Base-by-base conservation (phyloP, 352 stramenopile species). In the Phytophthora colocasiae region DNA sequence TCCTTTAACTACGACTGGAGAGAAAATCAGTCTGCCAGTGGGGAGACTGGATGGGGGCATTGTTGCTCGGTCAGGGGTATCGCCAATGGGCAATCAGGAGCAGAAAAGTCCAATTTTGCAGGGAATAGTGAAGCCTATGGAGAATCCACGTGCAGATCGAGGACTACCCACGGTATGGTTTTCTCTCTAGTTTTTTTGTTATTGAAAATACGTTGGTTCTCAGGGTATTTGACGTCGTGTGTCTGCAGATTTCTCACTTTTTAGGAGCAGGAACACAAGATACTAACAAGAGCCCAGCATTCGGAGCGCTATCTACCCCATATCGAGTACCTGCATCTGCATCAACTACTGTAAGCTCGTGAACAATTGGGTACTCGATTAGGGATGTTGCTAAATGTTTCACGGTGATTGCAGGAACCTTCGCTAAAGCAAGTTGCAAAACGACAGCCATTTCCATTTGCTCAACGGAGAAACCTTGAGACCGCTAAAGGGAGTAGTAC, bases 21-120 rank as follows among this genome's bases (percentile, higher is more conserved):
- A 68, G 24, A 72, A 65, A 41, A 72, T 26, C 0, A 72, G 66
- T 57, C 62, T 66, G 24, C 22, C 48, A 9, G 60, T 60, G 19
- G 48, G 65, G 47, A 61, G 54, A 17, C n/a, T 73, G 43, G 65
- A 71, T 17, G 31, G 36, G 31, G 49, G 17, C 19, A 54, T 63
- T 26, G 15, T 47, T 27, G 52, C 40, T 6, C 50, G 38, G 27
- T 31, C 6, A 10, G 47, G 32, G 10, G 45, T 69, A 0, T 72
- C 53, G 11, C 61, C 51, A 0, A 34, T 63, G 10, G 32, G 22
- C 4, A 71, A 38, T 26, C 60, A 62, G 43, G 73, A 84, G 45
- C 66, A 76, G 40, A 84, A 84, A 40, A 81, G 61, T 39, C 60
- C 56, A 0, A 10, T 59, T 7, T 24, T 66, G 39, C 74, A 81